A percentile compares a stretch with the other conserved stretches of the same genome.
These are phyloP conservation scores for Pseudocercospora vitis DNA, from an alignment of 2,329 filamentous ascomycete species.

Conservation along the genomic window DNA sequence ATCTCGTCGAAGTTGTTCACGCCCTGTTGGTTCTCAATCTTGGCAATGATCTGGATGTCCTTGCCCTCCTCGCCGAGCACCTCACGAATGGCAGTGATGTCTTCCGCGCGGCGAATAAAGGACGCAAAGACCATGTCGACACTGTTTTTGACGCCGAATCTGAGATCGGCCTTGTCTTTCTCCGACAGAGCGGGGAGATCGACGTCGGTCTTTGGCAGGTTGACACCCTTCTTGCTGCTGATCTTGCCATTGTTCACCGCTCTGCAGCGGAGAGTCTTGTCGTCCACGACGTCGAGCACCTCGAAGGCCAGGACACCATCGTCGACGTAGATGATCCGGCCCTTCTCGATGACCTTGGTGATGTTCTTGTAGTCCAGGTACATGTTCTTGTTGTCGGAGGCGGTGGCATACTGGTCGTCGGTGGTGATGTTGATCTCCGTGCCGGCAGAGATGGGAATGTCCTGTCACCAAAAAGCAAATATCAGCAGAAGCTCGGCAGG, in stretches of 20 bases:
- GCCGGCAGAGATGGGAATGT: conserved; percentile 79
- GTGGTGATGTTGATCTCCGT: conserved; percentile 93
- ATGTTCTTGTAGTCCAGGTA: conserved; percentile 99
- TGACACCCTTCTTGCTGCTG: conserved; percentile 98
- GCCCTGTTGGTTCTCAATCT: conserved; percentile 99
- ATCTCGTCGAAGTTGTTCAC: conserved; percentile 99
- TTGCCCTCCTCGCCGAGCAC: conserved; percentile 89
- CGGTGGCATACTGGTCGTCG: conserved; percentile 83
- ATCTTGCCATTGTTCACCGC: conserved; percentile 98
- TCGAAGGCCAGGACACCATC: conserved; percentile 97
- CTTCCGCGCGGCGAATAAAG: conserved; percentile 91
- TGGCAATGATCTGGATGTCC: conserved; percentile 99
- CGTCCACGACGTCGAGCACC: conserved; percentile 82
- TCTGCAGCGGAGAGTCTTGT: conserved; percentile 81
- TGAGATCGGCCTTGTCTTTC: conserved; percentile 93
- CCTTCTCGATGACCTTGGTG: conserved; percentile 90
- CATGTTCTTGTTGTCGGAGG: conserved; percentile 91
- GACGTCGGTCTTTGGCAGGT: conserved; percentile 97
- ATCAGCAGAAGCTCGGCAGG: too few relatives aligned
- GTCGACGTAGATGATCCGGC: conserved; percentile 96
- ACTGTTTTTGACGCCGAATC: conserved; percentile 95
- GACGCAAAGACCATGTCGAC: conserved; percentile 99
- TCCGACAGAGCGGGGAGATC: conserved; percentile 95
- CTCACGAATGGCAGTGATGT: conserved; percentile 88
- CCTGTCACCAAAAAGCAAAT: too few relatives aligned